Evolutionary conservation across 306 rosid genomes (phyloP).

Genomic region (Ormosia emarginata): DNA sequence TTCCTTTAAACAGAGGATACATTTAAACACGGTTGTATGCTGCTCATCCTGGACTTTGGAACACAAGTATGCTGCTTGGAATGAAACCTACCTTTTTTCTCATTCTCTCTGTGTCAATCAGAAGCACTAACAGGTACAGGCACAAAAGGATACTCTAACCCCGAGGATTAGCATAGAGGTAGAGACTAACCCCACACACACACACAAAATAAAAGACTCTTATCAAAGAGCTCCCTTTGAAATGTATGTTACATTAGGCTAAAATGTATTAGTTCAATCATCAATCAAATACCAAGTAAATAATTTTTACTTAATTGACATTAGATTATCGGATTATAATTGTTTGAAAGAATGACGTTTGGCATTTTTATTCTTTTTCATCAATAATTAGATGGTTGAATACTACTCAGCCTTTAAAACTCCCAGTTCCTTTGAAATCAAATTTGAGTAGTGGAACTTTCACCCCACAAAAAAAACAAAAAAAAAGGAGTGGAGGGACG

Average conservation of each 20-base stretch:
- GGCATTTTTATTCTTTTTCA: neutral
- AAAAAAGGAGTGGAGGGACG: too few relatives aligned
- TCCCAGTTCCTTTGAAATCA: neutral
- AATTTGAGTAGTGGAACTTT: neutral
- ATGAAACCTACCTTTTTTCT: neutral
- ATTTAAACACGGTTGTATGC: neutral
- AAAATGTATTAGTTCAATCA: too few relatives aligned
- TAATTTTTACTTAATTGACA: neutral
- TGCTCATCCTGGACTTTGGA: neutral
- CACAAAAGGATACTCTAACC: too few relatives aligned
- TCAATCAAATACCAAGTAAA: too few relatives aligned
- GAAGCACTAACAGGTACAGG: neutral
- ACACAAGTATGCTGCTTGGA: conserved; percentile 19
- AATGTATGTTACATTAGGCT: too few relatives aligned
- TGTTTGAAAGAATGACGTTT: too few relatives aligned
- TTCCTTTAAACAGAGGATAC: neutral
- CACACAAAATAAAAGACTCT: too few relatives aligned
- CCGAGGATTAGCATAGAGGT: too few relatives aligned
- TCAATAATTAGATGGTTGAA: neutral
- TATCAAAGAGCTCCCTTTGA: too few relatives aligned
- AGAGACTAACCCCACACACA: too few relatives aligned
- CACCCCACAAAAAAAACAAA: too few relatives aligned
- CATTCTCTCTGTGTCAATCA: neutral
- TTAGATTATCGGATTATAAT: neutral
- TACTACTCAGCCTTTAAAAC: neutral